Evolutionary conservation across 306 rosid species (phyloP), one percentile per base, ranked within the genome.

Genomic region (Gastrolobium villosum): DNA sequence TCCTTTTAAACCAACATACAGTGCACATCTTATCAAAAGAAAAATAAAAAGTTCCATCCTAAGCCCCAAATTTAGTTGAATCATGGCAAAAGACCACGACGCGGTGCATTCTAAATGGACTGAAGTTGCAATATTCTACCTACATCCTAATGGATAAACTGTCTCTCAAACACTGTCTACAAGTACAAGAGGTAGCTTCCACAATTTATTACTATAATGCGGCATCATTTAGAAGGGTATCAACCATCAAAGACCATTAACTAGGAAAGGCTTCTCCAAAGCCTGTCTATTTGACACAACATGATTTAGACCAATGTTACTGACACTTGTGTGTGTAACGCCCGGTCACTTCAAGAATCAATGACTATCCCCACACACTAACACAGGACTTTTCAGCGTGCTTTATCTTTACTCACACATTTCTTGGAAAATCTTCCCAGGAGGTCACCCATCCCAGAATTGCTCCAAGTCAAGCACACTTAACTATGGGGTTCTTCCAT

Each of bases 11-110:
- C 57, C 34, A 34, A 49, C 31, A 57, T 45, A 49, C 56, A 57
- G 56, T 45, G 69, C 49, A 77, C 66, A 20, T 54, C 64, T 70
- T 31, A 55, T 20, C 74, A 9, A 5, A 35, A 55, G 13, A 49
- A 36, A 76, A 61, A 61, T 70, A 76, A 54, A 11, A 62, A 76
- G 4, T 31, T 30, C 59, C 1, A 71, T 31, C 35, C 59, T 2
- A 71, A 61, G 66, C 26, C 57, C 45, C 14, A 65, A 37, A 55
- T 35, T 65, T 75, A 53, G 79, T 45, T 65, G 49, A 50, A 56
- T 13, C 46, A 13, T 37, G 57, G 46, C 50, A 65, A 8, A 72
- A 56, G 73, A 56, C 39, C 15, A 50, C 68, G 28, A 61, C 5
- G 28, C 48, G 5, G 77, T 10, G 60, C 34, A 53, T 66, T 60